These are phyloP conservation scores for Cercophora scortea DNA, from an alignment of 495 filamentous ascomycete species.

Conservation along the genomic window DNA sequence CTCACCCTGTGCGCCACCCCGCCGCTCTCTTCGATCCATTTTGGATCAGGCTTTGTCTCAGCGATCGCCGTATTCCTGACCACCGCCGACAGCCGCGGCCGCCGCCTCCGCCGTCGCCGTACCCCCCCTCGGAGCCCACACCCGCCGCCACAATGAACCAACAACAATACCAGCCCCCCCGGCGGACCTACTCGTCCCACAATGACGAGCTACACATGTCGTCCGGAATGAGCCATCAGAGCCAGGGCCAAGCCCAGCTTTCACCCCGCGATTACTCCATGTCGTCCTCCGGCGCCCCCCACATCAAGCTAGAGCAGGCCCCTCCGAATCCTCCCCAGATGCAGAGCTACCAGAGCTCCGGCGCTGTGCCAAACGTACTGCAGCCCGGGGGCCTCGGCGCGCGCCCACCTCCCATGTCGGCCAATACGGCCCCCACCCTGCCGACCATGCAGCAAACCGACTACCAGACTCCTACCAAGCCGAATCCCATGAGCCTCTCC, in stretches of 20 bases:
- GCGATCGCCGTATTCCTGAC: no score
- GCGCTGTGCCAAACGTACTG: constrained; percentile 59
- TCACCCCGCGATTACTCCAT: constrained; percentile 22
- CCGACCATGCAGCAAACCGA: constrained; percentile 65
- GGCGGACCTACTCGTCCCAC: constrained; percentile 32
- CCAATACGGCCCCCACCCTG: constrained; percentile 63
- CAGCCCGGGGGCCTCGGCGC: constrained; percentile 50
- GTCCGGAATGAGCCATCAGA: constrained; percentile 41
- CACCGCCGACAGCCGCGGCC: no score
- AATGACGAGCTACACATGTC: constrained; percentile 75
- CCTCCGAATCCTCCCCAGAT: constrained; percentile 35
- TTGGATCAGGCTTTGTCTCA: no score
- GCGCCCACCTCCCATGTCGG: constrained; percentile 57
- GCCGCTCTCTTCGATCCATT: no score
- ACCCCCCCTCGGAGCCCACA: neutral
- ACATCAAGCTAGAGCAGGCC: constrained; percentile 24
- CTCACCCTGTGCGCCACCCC: neutral
- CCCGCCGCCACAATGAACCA: constrained; percentile 42
- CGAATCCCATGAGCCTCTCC: constrained; percentile 51
- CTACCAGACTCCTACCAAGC: constrained; percentile 57
- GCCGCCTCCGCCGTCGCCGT: neutral
- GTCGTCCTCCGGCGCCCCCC: constrained; percentile 39
- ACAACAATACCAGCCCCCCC: constrained; percentile 32
- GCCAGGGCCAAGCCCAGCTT: constrained; percentile 16
- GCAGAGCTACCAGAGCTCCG: constrained; percentile 45